Conservation (phyloP, 2,329 filamentous ascomycete species). For the Colletotrichum lini region DNA sequence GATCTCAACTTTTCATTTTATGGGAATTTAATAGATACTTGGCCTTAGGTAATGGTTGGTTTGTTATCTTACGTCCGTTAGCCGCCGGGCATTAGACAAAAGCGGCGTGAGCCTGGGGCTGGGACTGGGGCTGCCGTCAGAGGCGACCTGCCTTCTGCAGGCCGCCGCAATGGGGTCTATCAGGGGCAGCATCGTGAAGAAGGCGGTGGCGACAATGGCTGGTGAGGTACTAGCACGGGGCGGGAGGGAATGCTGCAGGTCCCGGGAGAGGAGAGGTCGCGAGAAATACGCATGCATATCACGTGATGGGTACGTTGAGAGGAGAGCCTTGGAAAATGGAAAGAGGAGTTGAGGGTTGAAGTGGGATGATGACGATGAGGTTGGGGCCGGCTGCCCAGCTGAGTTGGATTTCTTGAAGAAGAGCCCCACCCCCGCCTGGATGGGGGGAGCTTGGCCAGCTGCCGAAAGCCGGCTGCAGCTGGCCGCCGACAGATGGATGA, state of each 20-base stretch:
- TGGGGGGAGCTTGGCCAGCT: not conserved
- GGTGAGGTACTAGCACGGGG: too few relatives aligned
- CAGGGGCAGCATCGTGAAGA: not conserved
- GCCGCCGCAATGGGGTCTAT: not conserved
- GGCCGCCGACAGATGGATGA: not conserved
- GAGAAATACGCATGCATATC: not conserved
- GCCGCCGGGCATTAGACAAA: not conserved
- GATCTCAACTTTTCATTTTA: not conserved
- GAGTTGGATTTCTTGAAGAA: not conserved
- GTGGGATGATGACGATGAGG: constrained; percentile 12
- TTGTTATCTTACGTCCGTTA: not conserved
- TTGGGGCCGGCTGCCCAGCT: not conserved
- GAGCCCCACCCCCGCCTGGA: not conserved
- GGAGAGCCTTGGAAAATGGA: not conserved
- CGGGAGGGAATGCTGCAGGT: not conserved
- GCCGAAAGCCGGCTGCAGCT: not conserved
- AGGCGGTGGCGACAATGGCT: not conserved
- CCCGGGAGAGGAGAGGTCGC: not conserved
- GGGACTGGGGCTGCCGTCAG: not conserved
- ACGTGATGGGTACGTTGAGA: not conserved
- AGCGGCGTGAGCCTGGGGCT: not conserved
- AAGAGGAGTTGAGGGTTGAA: not conserved
- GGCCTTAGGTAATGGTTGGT: too few relatives aligned
- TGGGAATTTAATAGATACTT: too few relatives aligned
- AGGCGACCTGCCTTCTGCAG: constrained; percentile 13